A percentile compares a stretch with the other conserved stretches of the same genome.
Conservation (phyloP, 2,329 filamentous ascomycete species). For the Cytospora leucostoma region DNA sequence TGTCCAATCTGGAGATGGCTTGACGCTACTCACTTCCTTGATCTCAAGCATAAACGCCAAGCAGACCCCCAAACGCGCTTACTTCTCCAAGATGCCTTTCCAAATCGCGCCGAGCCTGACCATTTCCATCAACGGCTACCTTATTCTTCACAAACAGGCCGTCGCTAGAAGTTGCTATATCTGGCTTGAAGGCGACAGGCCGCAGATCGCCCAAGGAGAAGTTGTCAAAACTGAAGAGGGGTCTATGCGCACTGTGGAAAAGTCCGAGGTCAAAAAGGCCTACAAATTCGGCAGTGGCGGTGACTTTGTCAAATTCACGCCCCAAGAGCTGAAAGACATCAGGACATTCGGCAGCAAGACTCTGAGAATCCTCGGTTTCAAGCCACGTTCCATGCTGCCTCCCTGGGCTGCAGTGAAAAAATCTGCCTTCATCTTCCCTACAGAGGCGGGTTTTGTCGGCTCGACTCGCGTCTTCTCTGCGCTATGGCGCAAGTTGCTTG, state of each 20-base stretch:
- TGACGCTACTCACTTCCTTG: slow-evolving; percentile 76
- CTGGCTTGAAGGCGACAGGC: slow-evolving; percentile 71
- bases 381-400: slow-evolving; percentile 71
- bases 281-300: slow-evolving; percentile 96
- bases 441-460: slow-evolving; percentile 84
- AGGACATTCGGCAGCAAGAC: slow-evolving; percentile 76
- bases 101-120: slow-evolving; percentile 82
- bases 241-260: slow-evolving; percentile 74
- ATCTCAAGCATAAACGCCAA: slow-evolving; percentile 89
- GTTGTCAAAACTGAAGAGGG: slow-evolving; percentile 78
- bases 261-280: slow-evolving; percentile 81
- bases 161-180: slow-evolving; percentile 83
- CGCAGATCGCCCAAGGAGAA: slow-evolving; percentile 76
- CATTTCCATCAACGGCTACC: slow-evolving; percentile 93
- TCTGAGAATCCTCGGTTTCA: slow-evolving; percentile 93
- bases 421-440: slow-evolving; percentile 91
- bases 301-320: slow-evolving; percentile 81
- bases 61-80: slow-evolving; percentile 78
- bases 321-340: slow-evolving; percentile 78
- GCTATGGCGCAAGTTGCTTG: slow-evolving; percentile 81
- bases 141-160: slow-evolving; percentile 80
- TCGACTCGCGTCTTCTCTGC: slow-evolving; percentile 93
- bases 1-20: slow-evolving; percentile 70
- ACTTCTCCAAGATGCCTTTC: slow-evolving; percentile 85
- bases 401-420: slow-evolving; percentile 85